Base-by-base conservation (phyloP, 2,329 filamentous ascomycete species). In the Aureobasidium sp. region DNA sequence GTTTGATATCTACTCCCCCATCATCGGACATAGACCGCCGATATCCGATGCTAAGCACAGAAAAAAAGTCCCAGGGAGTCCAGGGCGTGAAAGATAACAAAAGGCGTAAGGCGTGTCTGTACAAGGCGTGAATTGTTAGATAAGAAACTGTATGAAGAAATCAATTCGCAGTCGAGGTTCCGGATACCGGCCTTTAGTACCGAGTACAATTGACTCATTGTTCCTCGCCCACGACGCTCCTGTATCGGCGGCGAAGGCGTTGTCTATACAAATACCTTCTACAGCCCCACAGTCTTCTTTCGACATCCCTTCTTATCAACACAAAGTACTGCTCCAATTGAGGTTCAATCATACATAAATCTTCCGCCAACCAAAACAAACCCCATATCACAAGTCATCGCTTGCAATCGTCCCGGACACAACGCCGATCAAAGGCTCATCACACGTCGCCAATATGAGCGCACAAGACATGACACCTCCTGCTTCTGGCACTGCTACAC, bases 401-500 rank as follows among this genome's bases (percentile, higher is more conserved):
- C 29, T 31, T 6, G 11, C 46, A 19, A 23, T 21, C 3, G 47
- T 17, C 4, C 15, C 15, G 21, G 3, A 53, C 23, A 29, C 33
- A 10, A 38, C 37, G 19, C 17, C 9, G 7, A 9, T 31, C 4
- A 33, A 45, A 45, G 27, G 29, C 40, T 33, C 37, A 55, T 23
- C 40, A 57, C 53, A 57, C 40, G 37, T 27, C 29, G 29, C 53
- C 40, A 35, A 45, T 17, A 72, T 73, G 71, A 67, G 69, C 38
- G 68, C 71, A 55, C 62, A 65, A 60, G 63, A 67, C 13, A 63
- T 72, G 57, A 72, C 70, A 15, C 71, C 70, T 19, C 69, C 70
- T 21, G 64, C 69, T 19, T 72, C 70, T 11, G 71, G 70, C 64
- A 72, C 71, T 35, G 66, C 67, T 27, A 65, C 67, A 3, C 68